phyloP scores from a whole-genome alignment of 192 early-diverging fungal genomes.

The Funneliformis mosseae region DNA sequence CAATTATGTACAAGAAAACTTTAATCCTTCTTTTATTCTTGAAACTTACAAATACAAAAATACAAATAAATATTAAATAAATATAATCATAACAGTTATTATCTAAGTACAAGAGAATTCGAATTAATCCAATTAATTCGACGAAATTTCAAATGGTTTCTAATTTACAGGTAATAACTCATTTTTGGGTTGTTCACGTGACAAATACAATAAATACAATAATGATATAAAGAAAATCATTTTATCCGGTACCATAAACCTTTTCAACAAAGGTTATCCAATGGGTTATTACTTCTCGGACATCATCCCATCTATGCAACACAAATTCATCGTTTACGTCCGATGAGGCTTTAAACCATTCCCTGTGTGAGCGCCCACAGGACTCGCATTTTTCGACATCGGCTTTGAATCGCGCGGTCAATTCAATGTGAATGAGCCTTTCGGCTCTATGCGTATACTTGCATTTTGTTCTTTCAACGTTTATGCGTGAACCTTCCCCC shows the following conservation, averaged over 20 bases:
- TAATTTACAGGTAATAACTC: too few species aligned
- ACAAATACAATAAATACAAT: too few species aligned
- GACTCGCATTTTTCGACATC: conserved; percentile 40
- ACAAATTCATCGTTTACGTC: conserved; percentile 27
- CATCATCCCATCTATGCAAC: conserved; percentile 41
- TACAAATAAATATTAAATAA: too few species aligned
- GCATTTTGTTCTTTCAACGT: conserved; percentile 34
- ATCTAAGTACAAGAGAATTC: too few species aligned
- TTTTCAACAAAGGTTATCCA: conserved; percentile 48
- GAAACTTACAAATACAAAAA: too few species aligned
- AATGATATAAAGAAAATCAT: too few species aligned
- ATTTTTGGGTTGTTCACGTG: too few species aligned
- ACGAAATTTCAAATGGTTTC: too few species aligned
- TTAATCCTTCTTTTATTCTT: neutral
- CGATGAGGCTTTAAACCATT: conserved; percentile 49
- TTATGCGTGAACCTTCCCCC: conserved; percentile 28
- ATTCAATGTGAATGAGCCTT: conserved; percentile 51
- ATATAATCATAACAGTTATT: too few species aligned
- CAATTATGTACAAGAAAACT: neutral
- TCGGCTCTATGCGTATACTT: conserved; percentile 50
- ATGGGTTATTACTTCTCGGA: conserved; percentile 43
- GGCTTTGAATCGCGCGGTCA: conserved; percentile 39
- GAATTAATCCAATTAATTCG: too few species aligned
- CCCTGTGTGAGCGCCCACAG: conserved; percentile 46
- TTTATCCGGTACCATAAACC: conserved; percentile 45